phyloP scores from a whole-genome alignment of 352 stramenopile genomes.

The Pilasporangium apinafurcum region DNA sequence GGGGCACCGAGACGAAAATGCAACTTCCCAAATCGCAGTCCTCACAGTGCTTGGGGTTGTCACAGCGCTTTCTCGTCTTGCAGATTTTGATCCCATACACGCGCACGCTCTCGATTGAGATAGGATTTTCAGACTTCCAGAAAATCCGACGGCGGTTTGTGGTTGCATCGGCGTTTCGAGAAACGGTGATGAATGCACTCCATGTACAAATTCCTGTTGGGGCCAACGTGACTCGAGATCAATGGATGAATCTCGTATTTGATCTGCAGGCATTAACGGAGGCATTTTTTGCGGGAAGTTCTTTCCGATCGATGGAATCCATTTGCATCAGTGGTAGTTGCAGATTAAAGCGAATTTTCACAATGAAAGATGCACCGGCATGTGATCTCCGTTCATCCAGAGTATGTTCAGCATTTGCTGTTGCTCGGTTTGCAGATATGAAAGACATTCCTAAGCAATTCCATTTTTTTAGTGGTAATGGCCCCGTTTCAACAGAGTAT shows the following conservation, averaged over 20 bases:
- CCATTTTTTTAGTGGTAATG: conserved; percentile 27
- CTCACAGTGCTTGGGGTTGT: conserved; percentile 36
- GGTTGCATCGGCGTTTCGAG: conserved; percentile 72
- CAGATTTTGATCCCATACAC: conserved; percentile 60
- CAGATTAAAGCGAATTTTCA: conserved; percentile 78
- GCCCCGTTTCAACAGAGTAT: conserved; percentile 47
- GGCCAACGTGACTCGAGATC: conserved; percentile 36
- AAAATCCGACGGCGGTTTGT: conserved; percentile 70
- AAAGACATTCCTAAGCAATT: conserved; percentile 66
- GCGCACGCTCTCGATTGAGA: conserved; percentile 65
- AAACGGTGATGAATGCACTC: conserved; percentile 39
- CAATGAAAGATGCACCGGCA: conserved; percentile 73
- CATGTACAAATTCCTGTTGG: conserved; percentile 68
- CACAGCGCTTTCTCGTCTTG: conserved; percentile 71
- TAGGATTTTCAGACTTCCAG: conserved; percentile 73
- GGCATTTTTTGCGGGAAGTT: conserved; percentile 36
- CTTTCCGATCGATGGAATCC: conserved; percentile 72
- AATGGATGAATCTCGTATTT: conserved; percentile 77
- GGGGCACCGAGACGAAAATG: conserved; percentile 73
- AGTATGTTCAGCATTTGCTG: too few relatives aligned
- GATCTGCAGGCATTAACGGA: conserved; percentile 64
- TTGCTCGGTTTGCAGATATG: conserved; percentile 20
- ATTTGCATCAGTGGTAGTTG: conserved; percentile 69
- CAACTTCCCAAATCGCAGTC: conserved; percentile 61
- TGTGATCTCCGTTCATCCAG: too few relatives aligned